These are phyloP conservation scores for Cyberlindnera petersonii DNA, from an alignment of 805 yeast species.

Conservation along the genomic window DNA sequence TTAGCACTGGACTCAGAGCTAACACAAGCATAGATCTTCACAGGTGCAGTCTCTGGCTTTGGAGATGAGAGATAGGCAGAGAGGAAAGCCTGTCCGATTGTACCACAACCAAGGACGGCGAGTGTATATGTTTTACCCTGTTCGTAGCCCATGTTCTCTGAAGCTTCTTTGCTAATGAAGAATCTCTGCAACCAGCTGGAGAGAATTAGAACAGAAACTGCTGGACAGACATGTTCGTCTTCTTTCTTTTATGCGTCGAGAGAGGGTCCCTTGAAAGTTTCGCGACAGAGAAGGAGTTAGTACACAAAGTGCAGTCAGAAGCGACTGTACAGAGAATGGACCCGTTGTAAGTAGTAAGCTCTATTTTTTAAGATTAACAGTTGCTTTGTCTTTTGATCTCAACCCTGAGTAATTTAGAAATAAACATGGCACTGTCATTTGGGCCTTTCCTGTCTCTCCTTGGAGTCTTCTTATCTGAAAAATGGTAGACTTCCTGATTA, in stretches of 20 bases:
- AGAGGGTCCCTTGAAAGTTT: no score
- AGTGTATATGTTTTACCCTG: conserved; percentile 44
- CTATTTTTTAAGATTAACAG: no score
- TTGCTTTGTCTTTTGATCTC: no score
- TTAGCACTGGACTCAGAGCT: conserved; percentile 48
- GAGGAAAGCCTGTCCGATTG: conserved; percentile 91
- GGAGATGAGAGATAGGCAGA: conserved; percentile 63
- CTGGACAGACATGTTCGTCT: no score
- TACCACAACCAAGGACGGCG: conserved; percentile 88
- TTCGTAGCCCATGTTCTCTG: conserved; percentile 4
- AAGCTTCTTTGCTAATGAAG: no score
- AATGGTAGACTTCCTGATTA: conserved; percentile 8
- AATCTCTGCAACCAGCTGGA: no score
- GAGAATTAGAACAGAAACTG: no score
- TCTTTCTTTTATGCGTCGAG: conserved; percentile 7
- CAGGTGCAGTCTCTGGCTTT: conserved; percentile 48
- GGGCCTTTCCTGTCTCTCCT: no score
- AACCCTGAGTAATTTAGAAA: no score
- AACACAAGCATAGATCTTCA: conserved; percentile 75
- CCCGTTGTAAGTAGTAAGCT: no score
- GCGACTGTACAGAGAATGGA: background rate
- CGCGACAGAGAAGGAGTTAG: no score
- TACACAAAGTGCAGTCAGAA: conserved; percentile 1
- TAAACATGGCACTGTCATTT: no score
- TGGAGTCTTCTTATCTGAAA: background rate